Conservation (phyloP, 2,329 filamentous ascomycete genomes). For the Periconia sp. region DNA sequence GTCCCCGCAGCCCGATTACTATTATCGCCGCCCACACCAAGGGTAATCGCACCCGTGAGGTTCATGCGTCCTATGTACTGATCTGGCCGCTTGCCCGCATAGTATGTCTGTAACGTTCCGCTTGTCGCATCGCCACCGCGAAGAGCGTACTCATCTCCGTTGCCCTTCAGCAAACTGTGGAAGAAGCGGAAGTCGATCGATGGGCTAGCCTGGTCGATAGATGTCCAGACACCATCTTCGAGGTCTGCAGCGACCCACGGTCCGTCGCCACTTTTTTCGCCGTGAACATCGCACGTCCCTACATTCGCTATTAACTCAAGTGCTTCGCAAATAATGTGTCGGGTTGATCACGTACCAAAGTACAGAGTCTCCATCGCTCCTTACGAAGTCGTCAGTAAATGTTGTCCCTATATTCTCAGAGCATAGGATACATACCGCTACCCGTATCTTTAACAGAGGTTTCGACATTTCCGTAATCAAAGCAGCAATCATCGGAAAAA, state of each 20-base stretch:
- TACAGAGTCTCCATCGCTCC: neutral
- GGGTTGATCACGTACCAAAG: neutral
- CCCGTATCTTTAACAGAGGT: neutral
- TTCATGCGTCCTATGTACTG: constrained; percentile 63
- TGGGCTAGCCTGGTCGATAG: constrained; percentile 30
- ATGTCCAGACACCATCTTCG: neutral
- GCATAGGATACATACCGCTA: neutral
- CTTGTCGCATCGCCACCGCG: neutral
- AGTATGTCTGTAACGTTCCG: neutral
- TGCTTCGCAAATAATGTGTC: neutral
- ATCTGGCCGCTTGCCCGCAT: neutral
- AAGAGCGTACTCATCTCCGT: neutral
- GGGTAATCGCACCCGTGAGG: constrained; percentile 66
- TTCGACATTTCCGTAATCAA: neutral
- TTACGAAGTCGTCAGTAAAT: neutral
- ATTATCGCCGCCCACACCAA: constrained; percentile 70
- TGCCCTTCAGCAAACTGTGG: neutral
- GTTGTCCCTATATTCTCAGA: neutral
- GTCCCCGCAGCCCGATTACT: constrained; percentile 62
- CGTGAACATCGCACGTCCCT: neutral
- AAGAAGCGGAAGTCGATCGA: neutral
- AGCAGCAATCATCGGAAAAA: neutral
- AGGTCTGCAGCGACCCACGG: neutral
- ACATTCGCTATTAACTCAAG: neutral
- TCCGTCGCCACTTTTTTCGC: neutral